Evolutionary conservation across 2,329 filamentous ascomycete species (phyloP).

Genomic region (Exophiala viscosa): DNA sequence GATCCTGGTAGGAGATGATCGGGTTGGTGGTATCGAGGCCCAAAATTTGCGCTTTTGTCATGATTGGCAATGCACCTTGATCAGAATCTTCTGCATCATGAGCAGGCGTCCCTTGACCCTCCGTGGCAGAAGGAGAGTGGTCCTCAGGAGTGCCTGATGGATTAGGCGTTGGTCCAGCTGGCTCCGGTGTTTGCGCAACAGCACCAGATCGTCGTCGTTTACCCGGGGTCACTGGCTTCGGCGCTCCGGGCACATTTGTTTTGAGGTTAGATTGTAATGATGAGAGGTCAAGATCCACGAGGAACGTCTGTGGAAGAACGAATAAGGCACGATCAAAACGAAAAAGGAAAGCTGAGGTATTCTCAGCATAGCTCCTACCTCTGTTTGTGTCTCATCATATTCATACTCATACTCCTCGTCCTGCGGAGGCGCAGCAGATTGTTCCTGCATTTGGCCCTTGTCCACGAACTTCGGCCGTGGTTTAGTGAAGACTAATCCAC

Average conservation of each 20-base stretch:
- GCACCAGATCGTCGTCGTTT: constrained; percentile 13
- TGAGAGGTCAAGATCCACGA: constrained; percentile 58
- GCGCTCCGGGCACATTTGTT: constrained; percentile 6
- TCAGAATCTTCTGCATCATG: constrained; percentile 34
- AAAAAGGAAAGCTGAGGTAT: not conserved
- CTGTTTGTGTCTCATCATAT: constrained; percentile 52
- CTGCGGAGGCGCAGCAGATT: constrained; percentile 29
- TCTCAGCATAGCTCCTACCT: constrained; percentile 38
- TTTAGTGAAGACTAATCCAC: too few relatives aligned
- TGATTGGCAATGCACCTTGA: constrained; percentile 32
- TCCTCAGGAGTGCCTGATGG: constrained; percentile 1
- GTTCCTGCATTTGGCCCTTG: constrained; percentile 4
- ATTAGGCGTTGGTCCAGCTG: constrained; percentile 10
- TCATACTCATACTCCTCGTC: constrained; percentile 62
- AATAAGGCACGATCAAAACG: constrained; percentile 13
- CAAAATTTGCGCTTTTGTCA: constrained; percentile 65
- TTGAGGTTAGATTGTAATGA: constrained; percentile 40
- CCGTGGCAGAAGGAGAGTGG: constrained; percentile 6
- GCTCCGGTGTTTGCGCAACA: constrained; percentile 10
- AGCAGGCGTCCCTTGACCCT: constrained; percentile 26
- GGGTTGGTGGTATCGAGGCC: constrained; percentile 74
- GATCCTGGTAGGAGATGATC: constrained; percentile 72
- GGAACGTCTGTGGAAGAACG: constrained; percentile 47
- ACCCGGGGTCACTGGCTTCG: constrained; percentile 8
- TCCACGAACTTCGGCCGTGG: too few relatives aligned